A percentile compares a stretch with the other conserved stretches of the same genome.
Conservation (phyloP, 495 filamentous ascomycete species). For the Bacidia rubella region DNA sequence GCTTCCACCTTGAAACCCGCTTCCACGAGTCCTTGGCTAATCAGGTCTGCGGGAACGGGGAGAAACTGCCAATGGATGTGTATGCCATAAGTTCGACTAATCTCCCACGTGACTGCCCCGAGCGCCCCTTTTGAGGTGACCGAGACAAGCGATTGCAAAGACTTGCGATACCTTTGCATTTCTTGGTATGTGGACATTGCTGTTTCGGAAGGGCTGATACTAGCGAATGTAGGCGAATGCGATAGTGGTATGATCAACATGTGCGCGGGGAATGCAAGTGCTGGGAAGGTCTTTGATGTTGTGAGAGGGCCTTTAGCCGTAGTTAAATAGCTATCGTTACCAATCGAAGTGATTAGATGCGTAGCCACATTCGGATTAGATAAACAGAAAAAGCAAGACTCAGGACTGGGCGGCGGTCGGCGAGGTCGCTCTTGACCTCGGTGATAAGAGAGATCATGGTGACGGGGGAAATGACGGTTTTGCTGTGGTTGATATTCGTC, state of each 20-base stretch:
- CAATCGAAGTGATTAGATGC: constrained; percentile 82
- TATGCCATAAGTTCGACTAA: constrained; percentile 61
- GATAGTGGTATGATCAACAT: constrained; percentile 80
- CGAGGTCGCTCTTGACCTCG: constrained; percentile 42
- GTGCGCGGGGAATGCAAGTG: constrained; percentile 67
- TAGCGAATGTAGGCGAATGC: constrained; percentile 54
- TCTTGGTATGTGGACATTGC: constrained; percentile 47
- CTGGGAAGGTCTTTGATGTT: constrained; percentile 48
- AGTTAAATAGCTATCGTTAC: constrained; percentile 70
- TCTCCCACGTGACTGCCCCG: constrained; percentile 82
- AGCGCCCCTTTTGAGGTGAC: constrained; percentile 37
- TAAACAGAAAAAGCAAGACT: constrained; percentile 88
- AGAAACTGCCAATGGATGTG: constrained; percentile 94
- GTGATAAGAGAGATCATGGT: constrained; percentile 19
- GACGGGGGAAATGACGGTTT: constrained; percentile 45
- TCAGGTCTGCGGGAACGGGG: constrained; percentile 51
- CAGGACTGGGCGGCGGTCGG: constrained; percentile 52
- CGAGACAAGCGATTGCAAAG: constrained; percentile 59
- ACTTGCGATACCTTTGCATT: constrained; percentile 62
- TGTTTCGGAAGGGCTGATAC: constrained; percentile 44
- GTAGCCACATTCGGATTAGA: constrained; percentile 67
- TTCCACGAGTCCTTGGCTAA: constrained; percentile 57
- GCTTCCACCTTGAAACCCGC: constrained; percentile 75
- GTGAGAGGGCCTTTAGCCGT: constrained; percentile 84
- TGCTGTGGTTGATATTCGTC: constrained; percentile 34